phyloP scores from a whole-genome alignment of 2,329 filamentous ascomycete genomes.

The Ophiostoma sp. region DNA sequence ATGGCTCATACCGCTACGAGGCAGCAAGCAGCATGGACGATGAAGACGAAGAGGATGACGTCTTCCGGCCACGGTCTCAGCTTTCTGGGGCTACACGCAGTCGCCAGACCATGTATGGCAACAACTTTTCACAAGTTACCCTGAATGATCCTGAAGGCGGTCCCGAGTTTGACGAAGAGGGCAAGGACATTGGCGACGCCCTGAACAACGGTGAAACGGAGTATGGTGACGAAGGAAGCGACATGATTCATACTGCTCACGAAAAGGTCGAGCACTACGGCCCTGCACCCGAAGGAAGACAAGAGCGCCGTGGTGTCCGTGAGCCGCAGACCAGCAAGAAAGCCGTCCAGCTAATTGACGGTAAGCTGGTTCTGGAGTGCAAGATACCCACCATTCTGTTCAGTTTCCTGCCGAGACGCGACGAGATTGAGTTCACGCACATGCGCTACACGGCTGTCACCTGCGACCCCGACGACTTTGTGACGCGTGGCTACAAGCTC shows the following conservation, averaged over 20 bases:
- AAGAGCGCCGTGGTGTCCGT: slow-evolving; percentile 80
- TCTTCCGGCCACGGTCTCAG: slow-evolving; percentile 55
- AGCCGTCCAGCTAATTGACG: slow-evolving; percentile 93
- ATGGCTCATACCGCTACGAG: slow-evolving; percentile 25
- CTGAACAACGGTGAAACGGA: slow-evolving; percentile 18
- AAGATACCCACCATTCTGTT: slow-evolving; percentile 98
- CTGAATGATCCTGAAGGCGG: slow-evolving; percentile 41
- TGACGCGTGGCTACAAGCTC: slow-evolving; percentile 88
- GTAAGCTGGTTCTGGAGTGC: slow-evolving; percentile 94
- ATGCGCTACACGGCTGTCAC: slow-evolving; percentile 94
- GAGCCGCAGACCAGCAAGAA: slow-evolving; percentile 85
- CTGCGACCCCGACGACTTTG: slow-evolving; percentile 81
- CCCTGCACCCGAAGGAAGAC: slow-evolving; percentile 77
- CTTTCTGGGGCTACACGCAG: slow-evolving; percentile 37
- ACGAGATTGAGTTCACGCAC: slow-evolving; percentile 93
- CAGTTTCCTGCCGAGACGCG: slow-evolving; percentile 87
- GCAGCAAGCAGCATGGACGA: slow-evolving; percentile 24
- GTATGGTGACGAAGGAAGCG: slow-evolving; percentile 11
- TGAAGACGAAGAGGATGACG: slow-evolving; percentile 55
- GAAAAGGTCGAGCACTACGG: slow-evolving; percentile 77
- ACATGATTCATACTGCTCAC: slow-evolving; percentile 26
- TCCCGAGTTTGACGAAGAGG: slow-evolving; percentile 30
- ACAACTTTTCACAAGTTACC: slow-evolving; percentile 49
- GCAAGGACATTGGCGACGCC: slow-evolving; percentile 31
- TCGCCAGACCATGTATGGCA: slow-evolving; percentile 37